phyloP scores from a whole-genome alignment of 805 yeast species.

The Monosporozyma aquatica region DNA sequence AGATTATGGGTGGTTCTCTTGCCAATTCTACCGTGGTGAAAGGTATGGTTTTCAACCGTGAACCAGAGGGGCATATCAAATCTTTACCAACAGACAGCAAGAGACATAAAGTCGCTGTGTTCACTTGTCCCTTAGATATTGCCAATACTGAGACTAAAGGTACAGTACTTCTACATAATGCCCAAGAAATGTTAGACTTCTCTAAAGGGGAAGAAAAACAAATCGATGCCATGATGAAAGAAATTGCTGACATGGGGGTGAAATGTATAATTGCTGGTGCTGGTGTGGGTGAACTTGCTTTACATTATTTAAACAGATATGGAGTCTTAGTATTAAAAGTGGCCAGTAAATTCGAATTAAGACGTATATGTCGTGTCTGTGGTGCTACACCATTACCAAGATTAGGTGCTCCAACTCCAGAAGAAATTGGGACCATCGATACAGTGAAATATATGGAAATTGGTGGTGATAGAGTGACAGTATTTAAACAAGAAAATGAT shows the following conservation, averaged over 20 bases:
- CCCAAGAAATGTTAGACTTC: conserved; percentile 93
- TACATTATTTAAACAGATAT: conserved; percentile 84
- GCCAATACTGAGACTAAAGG: conserved; percentile 98
- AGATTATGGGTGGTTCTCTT: conserved; percentile 87
- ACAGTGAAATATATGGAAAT: conserved; percentile 85
- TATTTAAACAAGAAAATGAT: conserved; percentile 67
- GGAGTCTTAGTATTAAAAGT: conserved; percentile 79
- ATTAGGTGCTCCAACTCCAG: conserved; percentile 90
- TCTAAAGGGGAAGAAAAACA: conserved; percentile 94
- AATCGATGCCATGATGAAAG: conserved; percentile 75
- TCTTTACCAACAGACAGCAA: conserved; percentile 35
- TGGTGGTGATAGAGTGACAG: conserved; percentile 95
- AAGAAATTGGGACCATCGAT: conserved; percentile 85
- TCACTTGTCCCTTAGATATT: conserved; percentile 88
- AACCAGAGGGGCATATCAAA: conserved; percentile 88
- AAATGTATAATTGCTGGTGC: conserved; percentile 91
- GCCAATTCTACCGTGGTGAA: conserved; percentile 68
- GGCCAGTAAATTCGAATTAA: conserved; percentile 86
- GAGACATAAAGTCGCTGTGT: conserved; percentile 81
- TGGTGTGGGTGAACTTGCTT: conserved; percentile 83
- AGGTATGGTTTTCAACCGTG: conserved; percentile 97
- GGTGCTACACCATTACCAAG: conserved; percentile 95
- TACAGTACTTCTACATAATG: conserved; percentile 89
- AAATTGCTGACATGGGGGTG: conserved; percentile 75
- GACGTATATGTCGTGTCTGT: conserved; percentile 91